Evolutionary conservation across 2,329 filamentous ascomycete species (phyloP).

Genomic region (Torrubiella hemipterigena): DNA sequence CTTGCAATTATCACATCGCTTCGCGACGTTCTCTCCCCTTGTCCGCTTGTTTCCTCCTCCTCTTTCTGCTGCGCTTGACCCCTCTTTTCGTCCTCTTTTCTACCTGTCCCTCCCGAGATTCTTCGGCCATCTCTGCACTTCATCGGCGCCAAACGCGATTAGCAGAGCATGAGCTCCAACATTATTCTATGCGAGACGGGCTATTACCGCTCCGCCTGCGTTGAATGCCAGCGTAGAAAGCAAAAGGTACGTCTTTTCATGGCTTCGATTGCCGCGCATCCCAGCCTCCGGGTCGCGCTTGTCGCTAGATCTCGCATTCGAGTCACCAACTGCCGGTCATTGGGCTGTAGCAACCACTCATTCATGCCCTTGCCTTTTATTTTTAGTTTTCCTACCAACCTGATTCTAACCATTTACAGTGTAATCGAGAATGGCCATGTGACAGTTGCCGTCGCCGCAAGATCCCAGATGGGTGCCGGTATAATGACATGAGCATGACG

Average conservation of each 20-base stretch:
- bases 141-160: too few species aligned
- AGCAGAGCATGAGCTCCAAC: conserved; percentile 7
- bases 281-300: too few species aligned
- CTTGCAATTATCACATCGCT: too few species aligned
- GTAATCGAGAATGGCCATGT: conserved; percentile 20
- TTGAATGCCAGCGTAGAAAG: conserved; percentile 28
- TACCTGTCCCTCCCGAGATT: neutral
- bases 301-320: too few species aligned
- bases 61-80: too few species aligned
- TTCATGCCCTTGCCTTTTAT: neutral
- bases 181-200: conserved; percentile 6
- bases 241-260: conserved; percentile 20
- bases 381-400: neutral
- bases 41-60: too few species aligned
- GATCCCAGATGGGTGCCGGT: conserved; percentile 16
- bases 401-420: conserved; percentile 10
- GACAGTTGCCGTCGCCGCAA: conserved; percentile 18
- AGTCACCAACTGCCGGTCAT: too few species aligned
- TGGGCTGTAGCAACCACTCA: neutral
- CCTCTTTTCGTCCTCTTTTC: neutral
- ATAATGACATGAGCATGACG: conserved; percentile 9
- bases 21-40: too few species aligned
- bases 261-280: too few species aligned
- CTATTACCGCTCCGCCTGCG: conserved; percentile 24
- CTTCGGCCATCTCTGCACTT: neutral